Evolutionary conservation across 352 stramenopile species (phyloP), one percentile per base, ranked within the genome.

Genomic region (Globisporangium rhizosaccharum): DNA sequence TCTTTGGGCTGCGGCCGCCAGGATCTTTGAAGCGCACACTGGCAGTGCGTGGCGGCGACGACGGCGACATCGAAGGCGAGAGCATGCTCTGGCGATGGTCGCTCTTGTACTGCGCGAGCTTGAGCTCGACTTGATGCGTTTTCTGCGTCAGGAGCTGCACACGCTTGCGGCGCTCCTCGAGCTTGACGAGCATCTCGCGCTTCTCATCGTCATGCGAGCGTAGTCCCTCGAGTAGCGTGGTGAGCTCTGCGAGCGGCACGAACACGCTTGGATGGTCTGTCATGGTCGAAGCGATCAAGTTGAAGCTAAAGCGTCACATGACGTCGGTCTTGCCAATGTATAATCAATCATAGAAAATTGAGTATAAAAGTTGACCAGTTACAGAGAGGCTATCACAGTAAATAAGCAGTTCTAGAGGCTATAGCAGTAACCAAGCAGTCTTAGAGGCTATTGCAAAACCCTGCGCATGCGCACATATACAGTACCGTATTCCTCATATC

Each of bases 11-110:
- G 6, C 30, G 26, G 17, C 4, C 17, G 12, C 33, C 33, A 39
- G 33, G 33, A 3, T 62, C 28, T 4, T 41, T 53, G 39, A 47
- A 49, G 8, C 20, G 47, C 47, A 61, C 56, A 18, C 4, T 11
- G 0, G 7, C 33, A 39, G 0, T 8, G 1, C 8, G 33, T 2
- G 47, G 37, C 25, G 56, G 56, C n/a, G 14, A 20, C 28, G 37
- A 15, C 1, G 49, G 60, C 4, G 48, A 57, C 20, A 67, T 50
- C 39, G 72, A 50, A 7, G 56, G 49, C 8, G 44, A 56, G 18
- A 70, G 51, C 42, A 75, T 61, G 28, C 72, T 83, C 50, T 79
- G 66, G 1, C 69, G 68, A 55, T 87, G 75, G 26, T 79, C 72
- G 20, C 63, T 63, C 47, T 75, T 75, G 66, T 76, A 76, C 59